Evolutionary conservation across 2,329 filamentous ascomycete genomes (phyloP).

Genomic region (Thyridium curvatum): DNA sequence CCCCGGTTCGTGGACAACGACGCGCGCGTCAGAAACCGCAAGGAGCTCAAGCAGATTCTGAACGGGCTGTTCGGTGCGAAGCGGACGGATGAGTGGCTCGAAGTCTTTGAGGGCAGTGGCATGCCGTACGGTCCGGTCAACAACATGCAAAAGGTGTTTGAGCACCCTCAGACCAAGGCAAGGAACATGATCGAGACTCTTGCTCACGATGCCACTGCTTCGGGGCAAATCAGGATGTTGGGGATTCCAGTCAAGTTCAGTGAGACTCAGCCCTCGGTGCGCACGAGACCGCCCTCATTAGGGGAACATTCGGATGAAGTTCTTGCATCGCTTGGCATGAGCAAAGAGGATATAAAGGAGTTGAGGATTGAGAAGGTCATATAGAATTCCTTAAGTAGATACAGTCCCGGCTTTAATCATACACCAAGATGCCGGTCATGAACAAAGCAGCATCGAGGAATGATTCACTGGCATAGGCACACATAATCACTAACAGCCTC

Average conservation of each 20-base stretch:
- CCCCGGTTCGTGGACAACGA: neutral
- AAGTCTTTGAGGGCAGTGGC: slow-evolving; percentile 1
- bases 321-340: neutral
- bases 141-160: slow-evolving; percentile 4
- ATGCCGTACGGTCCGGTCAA: slow-evolving; percentile 4
- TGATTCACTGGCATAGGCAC: no score
- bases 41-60: neutral
- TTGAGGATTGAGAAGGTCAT: no score
- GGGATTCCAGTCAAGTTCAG: slow-evolving; percentile 8
- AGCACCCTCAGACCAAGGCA: slow-evolving; percentile 4
- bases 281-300: neutral
- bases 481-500: no score
- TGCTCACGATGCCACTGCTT: neutral
- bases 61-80: neutral
- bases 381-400: no score
- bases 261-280: slow-evolving; percentile 1
- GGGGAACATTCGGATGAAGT: slow-evolving; percentile 4
- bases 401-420: no score
- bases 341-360: no score
- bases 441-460: no score
- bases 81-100: slow-evolving; percentile 2
- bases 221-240: slow-evolving; percentile 1
- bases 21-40: slow-evolving; percentile 3
- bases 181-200: slow-evolving; percentile 3
- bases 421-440: no score